phyloP scores from a whole-genome alignment of 345 rosid species.

The Bruguiera sexangula region DNA sequence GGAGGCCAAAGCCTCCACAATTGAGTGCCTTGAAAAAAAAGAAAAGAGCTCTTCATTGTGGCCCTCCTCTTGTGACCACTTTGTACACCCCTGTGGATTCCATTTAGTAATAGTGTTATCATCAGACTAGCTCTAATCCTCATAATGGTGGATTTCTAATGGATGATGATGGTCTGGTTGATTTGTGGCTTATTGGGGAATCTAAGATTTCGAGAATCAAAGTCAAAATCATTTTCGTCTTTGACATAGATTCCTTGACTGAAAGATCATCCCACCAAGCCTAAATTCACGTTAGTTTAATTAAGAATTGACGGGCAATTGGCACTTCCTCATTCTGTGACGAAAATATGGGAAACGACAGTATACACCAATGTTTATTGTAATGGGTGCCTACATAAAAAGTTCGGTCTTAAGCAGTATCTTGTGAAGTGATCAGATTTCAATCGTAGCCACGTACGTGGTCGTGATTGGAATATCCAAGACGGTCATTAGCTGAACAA shows the following conservation, averaged over 20 bases:
- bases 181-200: neutral
- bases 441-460: too few species aligned
- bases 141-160: slow-evolving; percentile 1
- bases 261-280: neutral
- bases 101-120: neutral
- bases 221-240: slow-evolving; percentile 1
- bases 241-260: neutral
- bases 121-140: neutral
- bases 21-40: neutral
- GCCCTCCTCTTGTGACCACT: neutral
- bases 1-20: slow-evolving; percentile 2
- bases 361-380: too few species aligned
- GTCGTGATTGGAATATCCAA: too few species aligned
- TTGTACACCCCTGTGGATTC: slow-evolving; percentile 1
- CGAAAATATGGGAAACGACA: too few species aligned
- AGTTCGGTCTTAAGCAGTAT: too few species aligned
- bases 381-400: too few species aligned
- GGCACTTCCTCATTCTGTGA: too few species aligned
- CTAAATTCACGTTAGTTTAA: too few species aligned
- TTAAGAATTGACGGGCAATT: too few species aligned
- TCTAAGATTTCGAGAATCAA: slow-evolving; percentile 5
- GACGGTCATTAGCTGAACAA: neutral
- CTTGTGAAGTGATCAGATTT: too few species aligned
- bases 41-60: neutral
- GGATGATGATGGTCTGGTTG: neutral